Evolutionary conservation across 2,329 filamentous ascomycete species (phyloP), one percentile per base, ranked within the genome.

Genomic region (Rhynchosporium agropyri): DNA sequence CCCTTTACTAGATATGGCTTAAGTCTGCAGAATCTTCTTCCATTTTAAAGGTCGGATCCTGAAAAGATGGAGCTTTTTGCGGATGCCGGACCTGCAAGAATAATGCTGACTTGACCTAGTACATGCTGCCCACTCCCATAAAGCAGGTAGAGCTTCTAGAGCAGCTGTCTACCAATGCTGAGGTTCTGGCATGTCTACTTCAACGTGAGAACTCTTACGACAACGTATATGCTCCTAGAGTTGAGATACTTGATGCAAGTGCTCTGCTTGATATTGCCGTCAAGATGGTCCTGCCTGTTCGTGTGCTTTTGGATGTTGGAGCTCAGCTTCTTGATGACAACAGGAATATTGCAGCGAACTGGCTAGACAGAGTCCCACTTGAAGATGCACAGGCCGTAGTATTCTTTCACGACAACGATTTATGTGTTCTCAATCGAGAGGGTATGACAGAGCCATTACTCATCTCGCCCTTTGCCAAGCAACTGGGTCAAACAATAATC

Each of bases 231-330:
- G 48, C 62, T 15, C 36, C 46, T 7, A 4, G 68, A 79, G 3
- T 63, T 65, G 60, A 54, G 13, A 53, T 49, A 2, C 64, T 75
- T 0, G 72, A 80, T 58, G 78, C 79, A 0, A 71, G 79, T 10
- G 64, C 69, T 0, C 69, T 89, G 0, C 69, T 92, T 0, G 38
- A 73, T 0, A 71, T 79, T 3, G 76, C 89, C 0, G 71, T 76
- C 0, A 51, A 51, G 0, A 73, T 83, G 50, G 49, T 76, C 0
- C 75, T 76, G 0, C 71, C 75, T 0, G 77, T 83, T 0, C 79
- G 81, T 0, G 87, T 92, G 0, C 81, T 92, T 0, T 77, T 92
- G 0, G 89, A 92, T 66, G 88, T 89, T 0, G 89, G 89, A 0
- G 89, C 89, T 0, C 84, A 88, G 55, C 83, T 92, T 4, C 72